Conservation (phyloP, 78 protist species). For the Paulinella micropora region DNA sequence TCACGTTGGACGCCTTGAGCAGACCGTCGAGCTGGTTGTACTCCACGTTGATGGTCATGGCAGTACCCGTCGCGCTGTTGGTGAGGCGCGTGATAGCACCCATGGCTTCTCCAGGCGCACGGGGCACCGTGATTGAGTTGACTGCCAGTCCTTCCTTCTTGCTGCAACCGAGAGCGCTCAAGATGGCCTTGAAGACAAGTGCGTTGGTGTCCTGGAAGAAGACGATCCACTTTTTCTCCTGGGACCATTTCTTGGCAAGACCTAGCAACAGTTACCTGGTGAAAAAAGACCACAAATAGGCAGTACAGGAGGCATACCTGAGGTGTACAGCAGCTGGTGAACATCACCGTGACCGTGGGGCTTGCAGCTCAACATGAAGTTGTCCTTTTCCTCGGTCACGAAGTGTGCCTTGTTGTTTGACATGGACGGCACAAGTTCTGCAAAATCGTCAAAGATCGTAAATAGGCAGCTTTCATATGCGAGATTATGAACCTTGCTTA, state of each 20-base stretch:
- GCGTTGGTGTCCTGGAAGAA: constrained; percentile 46
- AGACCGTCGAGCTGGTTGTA: constrained; percentile 52
- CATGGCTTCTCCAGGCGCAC: constrained; percentile 18
- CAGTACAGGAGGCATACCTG: too few relatives aligned
- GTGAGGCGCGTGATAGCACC: constrained; percentile 13
- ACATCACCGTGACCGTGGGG: constrained; percentile 64
- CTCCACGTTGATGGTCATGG: constrained; percentile 29
- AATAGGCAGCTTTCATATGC: too few relatives aligned
- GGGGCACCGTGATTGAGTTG: constrained; percentile 26
- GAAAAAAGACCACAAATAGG: too few relatives aligned
- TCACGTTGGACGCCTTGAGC: background rate
- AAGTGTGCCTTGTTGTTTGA: background rate
- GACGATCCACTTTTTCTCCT: background rate
- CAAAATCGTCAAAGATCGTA: too few relatives aligned
- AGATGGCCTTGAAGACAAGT: constrained; percentile 10
- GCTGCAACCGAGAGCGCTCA: constrained; percentile 24
- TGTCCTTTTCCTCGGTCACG: background rate
- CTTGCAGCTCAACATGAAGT: constrained; percentile 25
- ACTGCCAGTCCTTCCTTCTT: background rate
- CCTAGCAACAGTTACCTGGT: too few relatives aligned
- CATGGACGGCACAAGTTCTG: background rate
- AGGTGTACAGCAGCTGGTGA: constrained; percentile 22
- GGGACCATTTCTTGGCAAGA: constrained; percentile 16
- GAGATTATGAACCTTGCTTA: constrained; percentile 33
- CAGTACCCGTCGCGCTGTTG: background rate